Percentiles rank a stretch among this genome's conserved stretches.
Conservation (phyloP, 106 monocot genomes). For the Narthecium ossifragum region DNA sequence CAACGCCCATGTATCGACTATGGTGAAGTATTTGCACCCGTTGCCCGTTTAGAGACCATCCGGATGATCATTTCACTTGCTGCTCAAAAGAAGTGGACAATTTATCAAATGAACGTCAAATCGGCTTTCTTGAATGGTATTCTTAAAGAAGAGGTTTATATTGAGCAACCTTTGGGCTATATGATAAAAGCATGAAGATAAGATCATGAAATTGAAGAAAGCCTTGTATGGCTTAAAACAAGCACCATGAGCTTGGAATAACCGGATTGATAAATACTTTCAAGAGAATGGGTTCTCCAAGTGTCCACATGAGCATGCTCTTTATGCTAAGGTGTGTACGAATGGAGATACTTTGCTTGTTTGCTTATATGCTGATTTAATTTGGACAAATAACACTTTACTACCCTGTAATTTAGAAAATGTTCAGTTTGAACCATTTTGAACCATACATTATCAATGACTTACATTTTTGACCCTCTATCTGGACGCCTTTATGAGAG, state of each 20-base stretch:
- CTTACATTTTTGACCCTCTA: too few species aligned
- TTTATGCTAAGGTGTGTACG: background rate
- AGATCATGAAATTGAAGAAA: slow-evolving; percentile 13
- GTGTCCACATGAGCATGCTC: background rate
- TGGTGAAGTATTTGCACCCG: too few species aligned
- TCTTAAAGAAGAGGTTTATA: slow-evolving; percentile 2
- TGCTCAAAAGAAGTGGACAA: slow-evolving; percentile 7
- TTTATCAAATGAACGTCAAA: slow-evolving; percentile 13
- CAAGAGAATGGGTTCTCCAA: background rate
- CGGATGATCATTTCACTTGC: slow-evolving; percentile 8
- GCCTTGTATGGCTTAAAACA: slow-evolving; percentile 19
- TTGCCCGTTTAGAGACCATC: too few species aligned
- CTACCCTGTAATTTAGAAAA: too few species aligned
- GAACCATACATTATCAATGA: too few species aligned
- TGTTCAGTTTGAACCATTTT: too few species aligned
- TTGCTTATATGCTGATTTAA: slow-evolving; percentile 3
- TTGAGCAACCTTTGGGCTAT: slow-evolving; percentile 1
- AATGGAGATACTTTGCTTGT: background rate
- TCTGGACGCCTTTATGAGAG: too few species aligned
- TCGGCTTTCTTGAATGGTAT: slow-evolving; percentile 12
- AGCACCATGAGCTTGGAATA: slow-evolving; percentile 8
- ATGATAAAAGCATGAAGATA: background rate
- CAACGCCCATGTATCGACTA: too few species aligned
- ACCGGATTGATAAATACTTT: background rate
- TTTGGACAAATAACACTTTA: too few species aligned